These are phyloP conservation scores for Prunella vulgaris DNA, from an alignment of 257 asterid species.

Conservation along the genomic window DNA sequence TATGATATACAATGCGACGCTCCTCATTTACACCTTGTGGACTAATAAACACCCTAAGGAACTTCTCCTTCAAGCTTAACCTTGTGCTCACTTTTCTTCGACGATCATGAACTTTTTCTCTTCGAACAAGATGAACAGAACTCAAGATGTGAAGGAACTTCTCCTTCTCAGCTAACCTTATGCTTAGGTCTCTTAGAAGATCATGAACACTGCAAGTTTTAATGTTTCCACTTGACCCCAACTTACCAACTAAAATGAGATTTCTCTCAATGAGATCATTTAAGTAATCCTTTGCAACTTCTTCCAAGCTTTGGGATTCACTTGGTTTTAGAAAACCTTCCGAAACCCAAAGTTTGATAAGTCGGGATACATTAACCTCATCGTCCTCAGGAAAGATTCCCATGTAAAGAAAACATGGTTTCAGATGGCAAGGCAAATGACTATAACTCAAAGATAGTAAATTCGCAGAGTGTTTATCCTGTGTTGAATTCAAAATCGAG, in stretches of 20 bases:
- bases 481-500: neutral
- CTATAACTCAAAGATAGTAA: neutral
- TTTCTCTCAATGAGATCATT: neutral
- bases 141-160: neutral
- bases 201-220: neutral
- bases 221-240: neutral
- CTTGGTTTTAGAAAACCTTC: neutral
- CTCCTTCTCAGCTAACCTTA: neutral
- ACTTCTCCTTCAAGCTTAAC: neutral
- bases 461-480: neutral
- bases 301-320: neutral
- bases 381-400: neutral
- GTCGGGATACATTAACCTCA: neutral
- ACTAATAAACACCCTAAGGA: neutral
- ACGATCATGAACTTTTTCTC: neutral
- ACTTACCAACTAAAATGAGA: neutral
- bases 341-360: neutral
- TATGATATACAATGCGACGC: neutral
- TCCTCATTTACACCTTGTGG: neutral
- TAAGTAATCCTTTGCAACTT: neutral
- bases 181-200: neutral
- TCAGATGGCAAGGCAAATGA: neutral
- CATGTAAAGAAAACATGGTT: constrained; percentile 1
- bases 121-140: neutral
- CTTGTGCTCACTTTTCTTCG: neutral